Percentiles rank a stretch among this genome's conserved stretches.
These are phyloP conservation scores for Zymoseptoria tritici DNA, from an alignment of 2,329 filamentous ascomycete genomes.

Conservation along the genomic window DNA sequence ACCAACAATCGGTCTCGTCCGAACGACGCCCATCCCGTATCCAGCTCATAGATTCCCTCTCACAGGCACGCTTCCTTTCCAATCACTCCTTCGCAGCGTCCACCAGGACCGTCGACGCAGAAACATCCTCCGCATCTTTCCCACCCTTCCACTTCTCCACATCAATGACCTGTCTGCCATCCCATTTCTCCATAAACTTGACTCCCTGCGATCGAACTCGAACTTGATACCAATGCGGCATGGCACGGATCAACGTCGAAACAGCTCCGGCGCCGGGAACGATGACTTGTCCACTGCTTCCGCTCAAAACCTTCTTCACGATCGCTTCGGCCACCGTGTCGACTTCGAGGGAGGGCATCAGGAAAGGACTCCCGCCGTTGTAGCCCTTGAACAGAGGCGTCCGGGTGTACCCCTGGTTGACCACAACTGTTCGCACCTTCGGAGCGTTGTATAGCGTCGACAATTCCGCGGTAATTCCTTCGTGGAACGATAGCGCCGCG, in stretches of 20 bases:
- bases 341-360: conserved; percentile 49
- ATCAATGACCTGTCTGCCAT: conserved; percentile 3
- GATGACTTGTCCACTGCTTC: conserved; percentile 51
- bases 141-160: conserved; percentile 5
- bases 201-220: neutral
- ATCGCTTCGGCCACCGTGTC: conserved; percentile 59
- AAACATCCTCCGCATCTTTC: neutral
- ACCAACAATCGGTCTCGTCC: neutral
- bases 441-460: conserved; percentile 36
- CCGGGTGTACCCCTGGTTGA: conserved; percentile 57
- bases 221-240: conserved; percentile 4
- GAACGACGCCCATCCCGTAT: too few relatives aligned
- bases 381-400: conserved; percentile 55
- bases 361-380: conserved; percentile 42
- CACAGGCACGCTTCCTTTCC: neutral
- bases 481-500: conserved; percentile 47
- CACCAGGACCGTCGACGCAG: neutral
- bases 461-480: conserved; percentile 37
- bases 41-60: too few relatives aligned
- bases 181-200: conserved; percentile 3
- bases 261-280: conserved; percentile 36
- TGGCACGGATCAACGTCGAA: neutral
- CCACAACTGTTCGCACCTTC: conserved; percentile 53
- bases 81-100: neutral
- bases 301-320: conserved; percentile 52